Conservation (phyloP, 768 basidiomycete species). For the Termitomyces heimii region DNA sequence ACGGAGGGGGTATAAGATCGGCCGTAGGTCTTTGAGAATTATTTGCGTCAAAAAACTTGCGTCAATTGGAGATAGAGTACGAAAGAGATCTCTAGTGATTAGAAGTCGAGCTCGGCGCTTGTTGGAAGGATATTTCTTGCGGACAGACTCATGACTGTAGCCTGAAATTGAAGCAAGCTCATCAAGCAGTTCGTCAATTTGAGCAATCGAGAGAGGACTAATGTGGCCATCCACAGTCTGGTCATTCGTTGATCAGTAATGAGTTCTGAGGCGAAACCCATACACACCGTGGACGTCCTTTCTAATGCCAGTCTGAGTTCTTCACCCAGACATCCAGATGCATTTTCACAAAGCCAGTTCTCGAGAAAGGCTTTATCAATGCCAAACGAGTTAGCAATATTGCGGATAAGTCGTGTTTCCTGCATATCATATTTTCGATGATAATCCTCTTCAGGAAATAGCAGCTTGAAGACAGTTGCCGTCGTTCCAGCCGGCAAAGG, state of each 20-base stretch:
- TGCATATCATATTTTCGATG: slow-evolving; percentile 68
- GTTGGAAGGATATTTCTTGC: slow-evolving; percentile 19
- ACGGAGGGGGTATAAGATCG: slow-evolving; percentile 66
- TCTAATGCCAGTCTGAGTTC: slow-evolving; percentile 48
- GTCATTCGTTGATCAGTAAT: background rate
- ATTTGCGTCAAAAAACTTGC: slow-evolving; percentile 76
- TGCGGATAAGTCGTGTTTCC: slow-evolving; percentile 51
- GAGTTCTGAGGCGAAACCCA: background rate
- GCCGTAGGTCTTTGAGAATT: slow-evolving; percentile 81
- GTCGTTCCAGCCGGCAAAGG: slow-evolving; percentile 52
- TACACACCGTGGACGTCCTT: slow-evolving; percentile 31
- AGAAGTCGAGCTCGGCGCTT: slow-evolving; percentile 24
- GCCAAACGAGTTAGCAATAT: slow-evolving; percentile 46
- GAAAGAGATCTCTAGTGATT: slow-evolving; percentile 53
- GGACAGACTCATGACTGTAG: slow-evolving; percentile 51
- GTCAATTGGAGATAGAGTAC: slow-evolving; percentile 53
- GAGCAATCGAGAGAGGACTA: slow-evolving; percentile 33
- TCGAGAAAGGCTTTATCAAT: slow-evolving; percentile 24
- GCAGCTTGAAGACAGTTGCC: slow-evolving; percentile 56
- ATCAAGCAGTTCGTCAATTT: slow-evolving; percentile 65
- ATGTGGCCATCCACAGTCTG: slow-evolving; percentile 26
- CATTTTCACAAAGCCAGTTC: slow-evolving; percentile 34
- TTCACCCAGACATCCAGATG: slow-evolving; percentile 64
- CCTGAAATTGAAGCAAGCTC: slow-evolving; percentile 65
- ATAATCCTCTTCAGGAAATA: slow-evolving; percentile 83